A percentile compares a stretch with the other conserved stretches of the same genome.
phyloP scores from a whole-genome alignment of 495 filamentous ascomycete genomes.

The Lepidopterella palustris region DNA sequence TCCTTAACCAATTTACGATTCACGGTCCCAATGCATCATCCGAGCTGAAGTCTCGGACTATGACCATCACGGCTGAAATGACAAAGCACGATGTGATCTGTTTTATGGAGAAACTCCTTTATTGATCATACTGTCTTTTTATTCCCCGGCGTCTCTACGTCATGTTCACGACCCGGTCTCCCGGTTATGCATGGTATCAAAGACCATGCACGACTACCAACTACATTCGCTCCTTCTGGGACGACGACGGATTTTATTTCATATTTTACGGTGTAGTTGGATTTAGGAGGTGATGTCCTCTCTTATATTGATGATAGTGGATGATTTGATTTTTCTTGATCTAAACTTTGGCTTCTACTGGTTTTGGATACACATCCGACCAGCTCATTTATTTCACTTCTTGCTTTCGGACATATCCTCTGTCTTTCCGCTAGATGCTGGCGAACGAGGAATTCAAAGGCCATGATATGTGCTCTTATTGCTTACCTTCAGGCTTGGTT shows the following conservation, averaged over 20 bases:
- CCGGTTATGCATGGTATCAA: not conserved
- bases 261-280: not conserved
- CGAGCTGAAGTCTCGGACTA: slow-evolving; percentile 12
- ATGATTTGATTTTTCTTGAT: not conserved
- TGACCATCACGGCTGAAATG: slow-evolving; percentile 24
- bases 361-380: not conserved
- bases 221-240: slow-evolving; percentile 4
- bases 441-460: not conserved
- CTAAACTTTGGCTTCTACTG: not conserved
- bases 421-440: not conserved
- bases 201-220: not conserved
- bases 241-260: not conserved
- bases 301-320: slow-evolving; percentile 4
- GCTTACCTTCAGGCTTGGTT: no score
- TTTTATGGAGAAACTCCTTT: not conserved
- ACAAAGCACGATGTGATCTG: slow-evolving; percentile 26
- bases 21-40: slow-evolving; percentile 19
- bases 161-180: slow-evolving; percentile 17
- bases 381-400: not conserved
- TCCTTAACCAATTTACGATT: slow-evolving; percentile 12
- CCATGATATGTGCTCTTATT: not conserved
- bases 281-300: not conserved
- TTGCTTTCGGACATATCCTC: not conserved
- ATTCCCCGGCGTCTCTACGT: slow-evolving; percentile 28
- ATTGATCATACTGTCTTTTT: slow-evolving; percentile 11